Base-by-base conservation (phyloP, 768 basidiomycete species). In the Kwoniella europaea region DNA sequence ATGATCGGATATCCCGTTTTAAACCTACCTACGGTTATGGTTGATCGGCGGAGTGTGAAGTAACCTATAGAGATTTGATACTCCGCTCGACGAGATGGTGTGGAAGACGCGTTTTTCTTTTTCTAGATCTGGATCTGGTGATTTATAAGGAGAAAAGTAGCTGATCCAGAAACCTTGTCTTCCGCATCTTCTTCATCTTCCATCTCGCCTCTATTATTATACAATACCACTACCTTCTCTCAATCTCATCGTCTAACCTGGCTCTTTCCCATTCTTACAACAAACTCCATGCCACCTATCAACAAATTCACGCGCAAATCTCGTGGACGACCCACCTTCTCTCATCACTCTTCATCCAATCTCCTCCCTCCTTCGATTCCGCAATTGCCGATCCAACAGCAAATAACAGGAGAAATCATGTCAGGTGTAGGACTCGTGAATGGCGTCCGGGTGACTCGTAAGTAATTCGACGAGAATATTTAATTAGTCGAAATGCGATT, bases 361-460 rank as follows among this genome's bases (percentile, higher is more conserved):
- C 9, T 44, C 3, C 6, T 13, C 20, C 43, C 42, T 10, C 35
- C 16, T 16, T 20, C 35, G 18, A 12, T 43, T 43, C 24, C 29
- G 0, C 15, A 18, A 61, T 4, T 55, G 15, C 24, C 24, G 12
- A 55, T n/a, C 54, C 15, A 42, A 22, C 59, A 61, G 59, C 41
- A 61, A 42, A 15, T 3, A 61, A 61, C 16, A 3, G 16, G 59
- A 61, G 59, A 62, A 42, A 68, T 43, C 69, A 80, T 80, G 79
- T 77, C 79, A n/a, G 74, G 74, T 54, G 75, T 77, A 24, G 79
- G 79, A 59, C 65, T 76, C 50, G 82, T 83, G 15, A 83, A 83
- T 58, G 82, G 82, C 41, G 78, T 83, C 66, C 80, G 77, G 74
- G 79, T 83, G 18, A 75, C 82, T 29, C 82, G 82, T 83, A 69